Evolutionary conservation across 2,329 filamentous ascomycete genomes (phyloP), one percentile per base, ranked within the genome.

Genomic region (Fusarium sp.): DNA sequence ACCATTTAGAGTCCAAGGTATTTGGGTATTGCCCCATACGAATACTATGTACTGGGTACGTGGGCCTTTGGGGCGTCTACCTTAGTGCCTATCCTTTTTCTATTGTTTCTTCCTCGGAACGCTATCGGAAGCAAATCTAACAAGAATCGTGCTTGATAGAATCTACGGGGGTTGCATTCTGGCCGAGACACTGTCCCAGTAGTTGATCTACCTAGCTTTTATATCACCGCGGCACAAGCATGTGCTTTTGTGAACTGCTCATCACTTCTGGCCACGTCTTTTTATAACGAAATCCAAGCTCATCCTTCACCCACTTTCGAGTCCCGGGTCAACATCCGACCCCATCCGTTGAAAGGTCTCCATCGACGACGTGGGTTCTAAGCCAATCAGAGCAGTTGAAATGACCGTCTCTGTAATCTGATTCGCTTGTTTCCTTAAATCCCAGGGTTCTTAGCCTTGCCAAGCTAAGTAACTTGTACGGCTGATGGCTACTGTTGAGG

Each of bases 401-500:
- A 78, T 77, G 77, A 76, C 73, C 60, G 75, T 55, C 51, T 26
- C 58, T 45, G 20, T 11, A 30, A 45, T 45, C 39, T 76, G 67
- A 77, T 77, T 77, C 65, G 75, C 50, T 56, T 35, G 32, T 43
- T 19, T 13, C 28, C 20, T 45, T 53, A 17, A 35, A 44, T 14
- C 49, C 50, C 53, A 64, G 26, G 26, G 26, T 9, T 26, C 26
- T 7, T 26, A 26, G 60, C 50, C 52, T 64, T 64, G 51, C 59
- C 28, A 43, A 46, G 45, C 45, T 32, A 64, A 58, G 61, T 64
- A 44, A 49, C 20, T 57, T 45, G 59, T 62, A 56, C 59, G 32
- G 43, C 41, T 17, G 33, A 7, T 54, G 28, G 20, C 7, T 22
- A n/a, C 14, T 46, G 40, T 8, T 46, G 22, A 58, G 56, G 28